Base-by-base conservation (phyloP, 164 flowering plant species). In the Sedum album region DNA sequence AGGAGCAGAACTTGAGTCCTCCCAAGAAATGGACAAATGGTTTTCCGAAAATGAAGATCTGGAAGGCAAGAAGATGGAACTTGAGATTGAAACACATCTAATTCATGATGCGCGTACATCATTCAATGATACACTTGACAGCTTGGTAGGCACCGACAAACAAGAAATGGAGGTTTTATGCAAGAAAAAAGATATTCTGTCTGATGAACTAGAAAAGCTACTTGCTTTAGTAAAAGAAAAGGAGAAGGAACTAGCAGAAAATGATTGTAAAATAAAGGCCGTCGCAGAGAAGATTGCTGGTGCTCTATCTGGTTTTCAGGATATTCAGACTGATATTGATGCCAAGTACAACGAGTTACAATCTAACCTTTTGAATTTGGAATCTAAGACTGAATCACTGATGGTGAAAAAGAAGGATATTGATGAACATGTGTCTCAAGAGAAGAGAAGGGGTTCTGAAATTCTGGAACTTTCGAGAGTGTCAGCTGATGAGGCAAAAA, bases 201-300 rank as follows among this genome's bases (percentile, higher is more conserved):
- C 67, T 7, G 83, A 77, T 60, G 96, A 88, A 70, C 71, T 90
- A 72, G 85, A 85, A 44, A 74, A 79, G 57, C 79, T 90, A 60
- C 86, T 83, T 75, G 77, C 69, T 51, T 75, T 86, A 55, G 91
- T 86, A 55, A 83, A 73, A 74, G 70, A 78, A 49, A 87, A 89
- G 75, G 91, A 89, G 73, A 81, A 79, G n/a, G 92, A 89, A 74
- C 86, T 89, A 66, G 85, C 84, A 60, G 86, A 87, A 73, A 83
- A 78, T 72, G 81, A 82, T 68, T 66, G 67, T 33, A 75, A 73
- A 64, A 85, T 87, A 44, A 69, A 81, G 72, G 84, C 70, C 28
- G 84, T 87, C 28, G 89, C 86, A 57, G 77, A 82, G 70, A 81
- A 79, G 74, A 87, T 89, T 48, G 69, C 70, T 65, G 70, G 66